A percentile compares a stretch with the other conserved stretches of the same genome.
Evolutionary conservation across 768 basidiomycete genomes (phyloP).

Genomic region (Boletus bicolor): DNA sequence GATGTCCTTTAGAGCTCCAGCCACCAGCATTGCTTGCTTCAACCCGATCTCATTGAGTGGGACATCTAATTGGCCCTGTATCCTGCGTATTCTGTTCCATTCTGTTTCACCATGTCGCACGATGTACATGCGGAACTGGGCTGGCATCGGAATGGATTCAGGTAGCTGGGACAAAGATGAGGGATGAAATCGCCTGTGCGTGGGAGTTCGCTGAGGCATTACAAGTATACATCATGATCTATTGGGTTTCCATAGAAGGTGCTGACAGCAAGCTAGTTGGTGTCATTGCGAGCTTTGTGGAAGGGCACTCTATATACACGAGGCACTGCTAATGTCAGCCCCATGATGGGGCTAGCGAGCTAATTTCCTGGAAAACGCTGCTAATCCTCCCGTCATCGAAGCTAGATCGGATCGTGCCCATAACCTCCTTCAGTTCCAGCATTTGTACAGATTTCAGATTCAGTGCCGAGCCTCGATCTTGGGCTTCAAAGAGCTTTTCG

Average conservation of each 20-base stretch:
- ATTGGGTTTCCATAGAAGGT: too few species aligned
- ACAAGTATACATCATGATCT: too few species aligned
- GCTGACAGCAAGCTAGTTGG: not conserved
- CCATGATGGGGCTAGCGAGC: slow-evolving; percentile 31
- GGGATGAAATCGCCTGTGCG: too few species aligned
- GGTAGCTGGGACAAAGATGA: not conserved
- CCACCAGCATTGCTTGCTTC: slow-evolving; percentile 56
- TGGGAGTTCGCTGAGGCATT: not conserved
- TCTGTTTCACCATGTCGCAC: slow-evolving; percentile 80
- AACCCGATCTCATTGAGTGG: slow-evolving; percentile 59
- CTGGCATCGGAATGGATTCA: slow-evolving; percentile 20
- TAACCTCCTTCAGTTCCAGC: slow-evolving; percentile 38
- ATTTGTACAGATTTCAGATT: slow-evolving; percentile 33
- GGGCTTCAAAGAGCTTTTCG: slow-evolving; percentile 48
- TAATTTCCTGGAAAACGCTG: slow-evolving; percentile 49
- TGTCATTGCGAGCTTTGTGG: not conserved
- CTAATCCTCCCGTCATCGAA: slow-evolving; percentile 62
- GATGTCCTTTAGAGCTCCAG: slow-evolving; percentile 49
- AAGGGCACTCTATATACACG: not conserved
- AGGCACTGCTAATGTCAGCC: not conserved
- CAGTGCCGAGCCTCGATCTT: slow-evolving; percentile 31
- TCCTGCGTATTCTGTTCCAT: slow-evolving; percentile 56
- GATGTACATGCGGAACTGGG: slow-evolving; percentile 52
- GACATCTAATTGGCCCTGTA: slow-evolving; percentile 78
- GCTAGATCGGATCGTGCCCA: slow-evolving; percentile 39